Evolutionary conservation across 208 protist genomes (phyloP).

Genomic region (Leishmania major): DNA sequence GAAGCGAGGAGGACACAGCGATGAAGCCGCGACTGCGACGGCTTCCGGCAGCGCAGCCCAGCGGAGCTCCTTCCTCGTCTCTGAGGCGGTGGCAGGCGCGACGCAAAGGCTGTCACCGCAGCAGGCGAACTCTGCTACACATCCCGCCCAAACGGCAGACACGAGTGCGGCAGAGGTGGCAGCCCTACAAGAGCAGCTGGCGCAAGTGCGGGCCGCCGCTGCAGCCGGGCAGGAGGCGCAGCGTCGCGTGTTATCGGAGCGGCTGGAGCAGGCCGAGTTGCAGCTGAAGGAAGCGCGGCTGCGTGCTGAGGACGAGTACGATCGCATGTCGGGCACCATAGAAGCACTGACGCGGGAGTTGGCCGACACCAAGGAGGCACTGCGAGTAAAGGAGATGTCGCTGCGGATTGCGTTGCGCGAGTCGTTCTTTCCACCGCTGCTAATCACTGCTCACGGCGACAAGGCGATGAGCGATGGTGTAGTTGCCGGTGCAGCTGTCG

Average conservation of each 20-base stretch:
- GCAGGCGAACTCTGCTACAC: not conserved
- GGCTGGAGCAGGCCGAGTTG: constrained; percentile 23
- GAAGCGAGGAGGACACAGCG: not conserved
- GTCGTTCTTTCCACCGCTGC: constrained; percentile 17
- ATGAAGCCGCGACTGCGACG: not conserved
- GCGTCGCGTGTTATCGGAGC: constrained; percentile 34
- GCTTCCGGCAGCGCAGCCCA: not conserved
- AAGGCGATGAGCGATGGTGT: not conserved
- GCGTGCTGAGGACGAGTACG: constrained; percentile 35
- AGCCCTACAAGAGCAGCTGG: constrained; percentile 18
- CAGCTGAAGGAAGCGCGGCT: constrained; percentile 29
- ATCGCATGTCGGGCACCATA: constrained; percentile 21
- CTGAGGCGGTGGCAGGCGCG: not conserved
- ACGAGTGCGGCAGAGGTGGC: constrained; percentile 4
- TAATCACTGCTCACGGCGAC: not conserved
- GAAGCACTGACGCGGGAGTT: constrained; percentile 27
- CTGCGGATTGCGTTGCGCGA: constrained; percentile 49
- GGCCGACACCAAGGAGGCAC: constrained; percentile 22
- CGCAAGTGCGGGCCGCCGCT: constrained; percentile 17
- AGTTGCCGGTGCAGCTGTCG: not conserved
- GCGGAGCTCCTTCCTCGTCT: not conserved
- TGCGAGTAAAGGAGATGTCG: constrained; percentile 47
- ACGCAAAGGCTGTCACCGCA: not conserved
- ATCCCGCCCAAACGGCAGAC: not conserved
- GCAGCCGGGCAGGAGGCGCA: constrained; percentile 30